A percentile compares a stretch with the other conserved stretches of the same genome.
Evolutionary conservation across 345 rosid species (phyloP).

Genomic region (Hibiscus tridactylites): DNA sequence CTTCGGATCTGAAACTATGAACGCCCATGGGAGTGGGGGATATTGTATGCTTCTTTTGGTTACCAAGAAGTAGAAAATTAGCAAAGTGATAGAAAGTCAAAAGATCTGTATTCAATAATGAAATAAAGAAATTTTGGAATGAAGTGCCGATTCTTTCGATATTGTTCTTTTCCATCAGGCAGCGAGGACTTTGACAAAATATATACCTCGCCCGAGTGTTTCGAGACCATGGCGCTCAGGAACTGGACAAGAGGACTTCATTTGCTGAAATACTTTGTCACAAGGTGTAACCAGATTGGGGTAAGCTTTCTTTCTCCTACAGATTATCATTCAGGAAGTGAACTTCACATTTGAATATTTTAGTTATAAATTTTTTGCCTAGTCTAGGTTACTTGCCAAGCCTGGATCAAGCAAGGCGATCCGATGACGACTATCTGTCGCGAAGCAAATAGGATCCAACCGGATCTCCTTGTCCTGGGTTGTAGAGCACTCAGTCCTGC

Average conservation of each 20-base stretch:
- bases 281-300: slow-evolving; percentile 68
- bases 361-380: background rate
- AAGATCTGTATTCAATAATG: no score
- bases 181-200: slow-evolving; percentile 77
- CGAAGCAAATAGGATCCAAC: slow-evolving; percentile 68
- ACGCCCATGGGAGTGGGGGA: background rate
- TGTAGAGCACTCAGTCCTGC: slow-evolving; percentile 89
- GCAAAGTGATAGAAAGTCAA: no score
- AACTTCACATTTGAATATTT: background rate
- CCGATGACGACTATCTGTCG: slow-evolving; percentile 77
- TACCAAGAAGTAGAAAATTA: no score
- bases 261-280: slow-evolving; percentile 81
- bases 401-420: slow-evolving; percentile 88
- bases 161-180: slow-evolving; percentile 26
- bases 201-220: slow-evolving; percentile 82
- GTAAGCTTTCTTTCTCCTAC: slow-evolving; percentile 25
- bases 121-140: no score
- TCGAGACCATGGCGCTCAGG: slow-evolving; percentile 42
- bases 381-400: slow-evolving; percentile 65
- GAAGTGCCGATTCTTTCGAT: no score
- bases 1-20: background rate
- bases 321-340: background rate
- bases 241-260: slow-evolving; percentile 68
- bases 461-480: slow-evolving; percentile 83
- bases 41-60: background rate